These are phyloP conservation scores for Blastocystis sp. DNA, from an alignment of 352 stramenopile species.

Conservation along the genomic window DNA sequence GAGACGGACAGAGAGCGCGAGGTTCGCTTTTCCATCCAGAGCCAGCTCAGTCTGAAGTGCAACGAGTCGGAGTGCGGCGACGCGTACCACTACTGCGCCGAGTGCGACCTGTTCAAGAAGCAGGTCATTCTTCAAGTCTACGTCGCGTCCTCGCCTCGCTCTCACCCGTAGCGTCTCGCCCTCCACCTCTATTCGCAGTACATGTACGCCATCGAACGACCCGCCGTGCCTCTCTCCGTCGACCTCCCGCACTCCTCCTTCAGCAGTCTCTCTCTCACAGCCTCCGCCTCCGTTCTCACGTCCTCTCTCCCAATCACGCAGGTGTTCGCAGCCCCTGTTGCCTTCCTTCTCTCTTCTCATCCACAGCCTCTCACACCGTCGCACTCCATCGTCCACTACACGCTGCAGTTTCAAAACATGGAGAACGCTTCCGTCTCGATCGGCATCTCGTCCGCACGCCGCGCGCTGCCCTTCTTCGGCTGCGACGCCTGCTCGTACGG, in stretches of 20 bases:
- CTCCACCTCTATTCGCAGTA: background rate
- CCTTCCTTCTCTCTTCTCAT: background rate
- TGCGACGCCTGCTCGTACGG: background rate
- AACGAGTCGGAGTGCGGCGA: background rate
- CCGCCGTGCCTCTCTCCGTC: background rate
- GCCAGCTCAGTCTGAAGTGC: background rate
- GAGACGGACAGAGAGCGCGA: background rate
- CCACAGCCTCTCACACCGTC: background rate
- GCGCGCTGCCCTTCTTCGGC: background rate
- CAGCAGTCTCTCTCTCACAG: background rate
- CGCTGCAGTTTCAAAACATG: background rate
- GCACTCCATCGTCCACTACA: background rate
- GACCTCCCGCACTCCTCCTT: background rate
- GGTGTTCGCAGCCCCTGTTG: background rate
- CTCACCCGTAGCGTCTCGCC: background rate
- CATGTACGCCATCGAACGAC: background rate
- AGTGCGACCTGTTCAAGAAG: slow-evolving; percentile 45
- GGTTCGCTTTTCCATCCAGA: background rate
- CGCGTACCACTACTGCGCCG: slow-evolving; percentile 21
- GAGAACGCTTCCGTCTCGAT: background rate
- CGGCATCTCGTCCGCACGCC: background rate
- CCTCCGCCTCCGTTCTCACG: background rate
- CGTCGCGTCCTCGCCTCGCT: background rate
- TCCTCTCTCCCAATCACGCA: background rate
- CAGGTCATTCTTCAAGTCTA: slow-evolving; percentile 26